These are phyloP conservation scores for Leccinum solheimii DNA, from an alignment of 1,284 basidiomycete species.

Conservation along the genomic window DNA sequence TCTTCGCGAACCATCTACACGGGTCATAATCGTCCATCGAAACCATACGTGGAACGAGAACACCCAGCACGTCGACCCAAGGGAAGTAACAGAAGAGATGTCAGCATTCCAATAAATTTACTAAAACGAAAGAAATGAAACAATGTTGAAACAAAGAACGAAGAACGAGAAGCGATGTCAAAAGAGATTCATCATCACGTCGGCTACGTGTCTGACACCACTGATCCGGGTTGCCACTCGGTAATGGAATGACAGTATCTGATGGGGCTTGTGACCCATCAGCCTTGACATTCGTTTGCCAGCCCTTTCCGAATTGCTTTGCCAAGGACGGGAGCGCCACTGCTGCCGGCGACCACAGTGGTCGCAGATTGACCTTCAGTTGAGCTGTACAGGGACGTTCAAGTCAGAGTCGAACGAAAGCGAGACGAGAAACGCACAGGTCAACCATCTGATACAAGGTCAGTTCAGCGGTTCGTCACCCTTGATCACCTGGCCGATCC, in stretches of 20 bases:
- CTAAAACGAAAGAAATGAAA: background rate
- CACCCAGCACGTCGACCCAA: background rate
- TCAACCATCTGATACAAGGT: no score
- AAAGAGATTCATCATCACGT: background rate
- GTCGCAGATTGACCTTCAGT: no score
- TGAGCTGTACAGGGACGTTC: no score
- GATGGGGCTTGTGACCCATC: background rate
- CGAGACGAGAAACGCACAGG: no score
- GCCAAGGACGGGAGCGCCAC: no score
- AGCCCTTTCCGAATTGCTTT: background rate
- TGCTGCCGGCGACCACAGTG: no score
- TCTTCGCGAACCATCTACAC: constrained; percentile 82
- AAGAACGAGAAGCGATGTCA: background rate
- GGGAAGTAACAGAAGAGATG: background rate
- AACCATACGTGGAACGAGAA: background rate
- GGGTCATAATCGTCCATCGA: background rate
- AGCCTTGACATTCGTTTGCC: background rate
- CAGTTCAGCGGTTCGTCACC: no score
- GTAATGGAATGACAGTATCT: background rate
- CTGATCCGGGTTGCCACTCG: background rate
- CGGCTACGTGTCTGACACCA: background rate
- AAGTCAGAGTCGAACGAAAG: no score
- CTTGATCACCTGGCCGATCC: no score
- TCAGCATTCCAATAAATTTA: constrained; percentile 7
- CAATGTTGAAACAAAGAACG: background rate